Percentiles rank a stretch among this genome's conserved stretches.
phyloP scores from a whole-genome alignment of 495 filamentous ascomycete species.

The Annulohypoxylon nitens region DNA sequence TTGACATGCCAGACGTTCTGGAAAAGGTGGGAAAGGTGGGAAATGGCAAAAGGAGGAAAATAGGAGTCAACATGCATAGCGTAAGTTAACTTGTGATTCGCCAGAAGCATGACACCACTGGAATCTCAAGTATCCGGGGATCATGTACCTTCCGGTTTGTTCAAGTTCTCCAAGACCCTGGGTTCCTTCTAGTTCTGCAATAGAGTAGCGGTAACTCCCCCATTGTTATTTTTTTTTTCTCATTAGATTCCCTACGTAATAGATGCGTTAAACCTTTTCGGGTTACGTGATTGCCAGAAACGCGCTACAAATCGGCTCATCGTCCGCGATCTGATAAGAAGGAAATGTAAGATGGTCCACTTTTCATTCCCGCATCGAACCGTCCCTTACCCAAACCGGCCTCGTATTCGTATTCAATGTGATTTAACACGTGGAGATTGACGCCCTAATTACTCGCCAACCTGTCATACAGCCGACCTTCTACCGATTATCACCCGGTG shows the following conservation, averaged over 20 bases:
- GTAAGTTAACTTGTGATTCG: constrained; percentile 37
- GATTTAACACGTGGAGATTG: constrained; percentile 25
- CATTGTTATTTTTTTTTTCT: constrained; percentile 10
- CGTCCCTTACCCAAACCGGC: not conserved
- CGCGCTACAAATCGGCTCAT: constrained; percentile 41
- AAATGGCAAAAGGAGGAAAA: constrained; percentile 27
- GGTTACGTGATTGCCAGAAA: constrained; percentile 22
- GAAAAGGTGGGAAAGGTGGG: constrained; percentile 26
- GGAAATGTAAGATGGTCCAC: constrained; percentile 25
- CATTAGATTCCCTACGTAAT: constrained; percentile 24
- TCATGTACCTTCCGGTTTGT: not conserved
- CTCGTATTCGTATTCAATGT: constrained; percentile 45
- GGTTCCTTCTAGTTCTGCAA: constrained; percentile 9
- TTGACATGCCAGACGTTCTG: constrained; percentile 10
- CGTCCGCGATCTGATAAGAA: constrained; percentile 45
- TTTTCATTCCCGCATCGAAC: constrained; percentile 39
- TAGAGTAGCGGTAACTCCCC: constrained; percentile 32
- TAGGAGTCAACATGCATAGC: constrained; percentile 23
- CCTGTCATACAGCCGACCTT: constrained; percentile 6
- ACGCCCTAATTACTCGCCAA: constrained; percentile 1
- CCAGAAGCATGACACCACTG: constrained; percentile 41
- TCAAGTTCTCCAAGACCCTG: constrained; percentile 38
- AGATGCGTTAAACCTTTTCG: constrained; percentile 27
- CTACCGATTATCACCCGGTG: not conserved
- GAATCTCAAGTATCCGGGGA: constrained; percentile 37